Conservation (phyloP, 2,329 filamentous ascomycete genomes). For the Calonectria ilicicola region DNA sequence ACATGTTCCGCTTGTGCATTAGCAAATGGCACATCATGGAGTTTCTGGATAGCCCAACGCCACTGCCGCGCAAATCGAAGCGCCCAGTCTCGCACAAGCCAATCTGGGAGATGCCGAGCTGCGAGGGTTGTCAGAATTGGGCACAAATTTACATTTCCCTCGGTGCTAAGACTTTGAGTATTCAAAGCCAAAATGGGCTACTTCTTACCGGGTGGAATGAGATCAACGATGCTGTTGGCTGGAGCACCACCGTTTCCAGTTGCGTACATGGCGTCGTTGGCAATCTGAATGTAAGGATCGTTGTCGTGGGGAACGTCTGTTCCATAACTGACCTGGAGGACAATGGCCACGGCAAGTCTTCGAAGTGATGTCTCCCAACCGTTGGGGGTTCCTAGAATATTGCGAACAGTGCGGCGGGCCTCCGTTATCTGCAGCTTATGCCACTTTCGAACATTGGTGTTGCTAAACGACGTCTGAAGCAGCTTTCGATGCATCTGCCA, state of each 20-base stretch:
- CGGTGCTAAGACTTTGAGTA: not conserved
- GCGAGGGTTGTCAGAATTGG: slow-evolving; percentile 16
- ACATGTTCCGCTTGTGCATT: slow-evolving; percentile 44
- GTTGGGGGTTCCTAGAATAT: slow-evolving; percentile 33
- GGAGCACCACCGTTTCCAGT: slow-evolving; percentile 47
- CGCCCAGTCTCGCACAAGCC: slow-evolving; percentile 46
- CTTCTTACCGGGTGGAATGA: slow-evolving; percentile 53
- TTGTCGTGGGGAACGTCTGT: slow-evolving; percentile 43
- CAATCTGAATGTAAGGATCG: slow-evolving; percentile 47
- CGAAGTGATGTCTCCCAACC: slow-evolving; percentile 44
- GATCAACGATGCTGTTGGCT: slow-evolving; percentile 55
- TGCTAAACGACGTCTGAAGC: slow-evolving; percentile 56
- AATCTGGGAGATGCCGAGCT: slow-evolving; percentile 44
- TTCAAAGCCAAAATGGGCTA: not conserved
- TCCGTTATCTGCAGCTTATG: slow-evolving; percentile 41
- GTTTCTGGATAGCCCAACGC: slow-evolving; percentile 48
- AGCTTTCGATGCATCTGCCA: slow-evolving; percentile 58
- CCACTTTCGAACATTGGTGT: slow-evolving; percentile 47
- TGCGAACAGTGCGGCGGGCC: slow-evolving; percentile 33
- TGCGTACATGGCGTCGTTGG: slow-evolving; percentile 46
- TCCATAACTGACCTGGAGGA: slow-evolving; percentile 48
- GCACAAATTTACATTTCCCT: not conserved
- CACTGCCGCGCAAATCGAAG: slow-evolving; percentile 48
- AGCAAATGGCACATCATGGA: slow-evolving; percentile 49
- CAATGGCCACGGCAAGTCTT: slow-evolving; percentile 47